Percentiles rank a stretch among this genome's conserved stretches.
These are phyloP conservation scores for Diaporthe batatas DNA, from an alignment of 2,329 filamentous ascomycete genomes.

Conservation along the genomic window DNA sequence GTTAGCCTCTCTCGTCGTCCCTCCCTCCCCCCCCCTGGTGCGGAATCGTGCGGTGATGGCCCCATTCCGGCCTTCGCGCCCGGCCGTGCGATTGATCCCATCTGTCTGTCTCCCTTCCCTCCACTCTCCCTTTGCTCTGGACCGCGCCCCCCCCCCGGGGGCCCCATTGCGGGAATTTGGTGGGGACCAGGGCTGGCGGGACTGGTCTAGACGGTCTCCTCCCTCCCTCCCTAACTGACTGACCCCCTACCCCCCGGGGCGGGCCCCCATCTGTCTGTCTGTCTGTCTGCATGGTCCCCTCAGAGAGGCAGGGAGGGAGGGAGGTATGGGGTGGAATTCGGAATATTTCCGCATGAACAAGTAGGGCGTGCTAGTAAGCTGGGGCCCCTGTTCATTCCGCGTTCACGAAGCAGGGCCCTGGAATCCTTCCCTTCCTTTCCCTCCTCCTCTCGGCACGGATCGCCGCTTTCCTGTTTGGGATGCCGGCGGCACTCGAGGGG, in stretches of 20 bases:
- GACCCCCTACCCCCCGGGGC: too few species aligned
- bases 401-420: neutral
- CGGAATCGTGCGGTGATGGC: slow-evolving; percentile 1
- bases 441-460: slow-evolving; percentile 16
- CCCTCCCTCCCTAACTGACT: too few species aligned
- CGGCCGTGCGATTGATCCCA: too few species aligned
- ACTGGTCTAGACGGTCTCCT: neutral
- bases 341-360: slow-evolving; percentile 18
- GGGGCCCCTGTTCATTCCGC: neutral
- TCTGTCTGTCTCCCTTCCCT: too few species aligned
- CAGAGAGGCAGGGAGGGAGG: too few species aligned
- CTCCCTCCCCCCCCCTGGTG: neutral
- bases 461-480: neutral
- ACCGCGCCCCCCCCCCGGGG: too few species aligned
- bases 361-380: neutral
- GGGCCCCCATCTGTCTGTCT: neutral
- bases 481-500: neutral
- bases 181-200: neutral
- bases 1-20: neutral
- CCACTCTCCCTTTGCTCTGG: too few species aligned
- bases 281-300: too few species aligned
- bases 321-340: neutral
- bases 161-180: neutral
- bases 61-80: slow-evolving; percentile 10
- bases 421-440: too few species aligned